phyloP scores from a whole-genome alignment of 768 basidiomycete genomes.

The Tricholoma sp. region DNA sequence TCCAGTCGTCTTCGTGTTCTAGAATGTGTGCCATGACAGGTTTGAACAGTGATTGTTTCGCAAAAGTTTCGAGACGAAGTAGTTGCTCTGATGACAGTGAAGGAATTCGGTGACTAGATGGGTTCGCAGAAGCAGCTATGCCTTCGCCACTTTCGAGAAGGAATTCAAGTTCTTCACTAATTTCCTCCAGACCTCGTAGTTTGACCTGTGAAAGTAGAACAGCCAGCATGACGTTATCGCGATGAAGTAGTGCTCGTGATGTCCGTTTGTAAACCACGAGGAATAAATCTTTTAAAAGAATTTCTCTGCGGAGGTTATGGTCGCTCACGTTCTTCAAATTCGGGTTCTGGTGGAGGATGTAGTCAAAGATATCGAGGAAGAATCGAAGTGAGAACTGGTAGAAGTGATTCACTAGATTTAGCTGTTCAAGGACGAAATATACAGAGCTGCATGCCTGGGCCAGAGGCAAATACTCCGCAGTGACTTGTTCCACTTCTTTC shows the following conservation, averaged over 20 bases:
- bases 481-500: constrained; percentile 95
- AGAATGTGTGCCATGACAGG: constrained; percentile 61
- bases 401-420: constrained; percentile 93
- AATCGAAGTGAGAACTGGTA: constrained; percentile 97
- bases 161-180: constrained; percentile 83
- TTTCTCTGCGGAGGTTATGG: constrained; percentile 64
- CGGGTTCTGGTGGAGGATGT: constrained; percentile 87
- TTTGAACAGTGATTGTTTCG: constrained; percentile 73
- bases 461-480: constrained; percentile 88
- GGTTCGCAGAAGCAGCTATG: constrained; percentile 32
- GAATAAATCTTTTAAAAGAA: constrained; percentile 87
- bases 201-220: constrained; percentile 89
- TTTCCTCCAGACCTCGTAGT: constrained; percentile 73
- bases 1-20: constrained; percentile 65
- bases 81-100: constrained; percentile 65
- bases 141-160: constrained; percentile 85
- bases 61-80: constrained; percentile 63
- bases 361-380: constrained; percentile 99
- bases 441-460: constrained; percentile 95
- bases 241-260: constrained; percentile 83
- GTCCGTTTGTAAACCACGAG: constrained; percentile 83
- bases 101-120: constrained; percentile 33
- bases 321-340: constrained; percentile 79
- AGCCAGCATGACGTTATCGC: constrained; percentile 88
- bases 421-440: constrained; percentile 95